phyloP scores from a whole-genome alignment of 2,329 filamentous ascomycete genomes.

The Ophiostoma quercus region DNA sequence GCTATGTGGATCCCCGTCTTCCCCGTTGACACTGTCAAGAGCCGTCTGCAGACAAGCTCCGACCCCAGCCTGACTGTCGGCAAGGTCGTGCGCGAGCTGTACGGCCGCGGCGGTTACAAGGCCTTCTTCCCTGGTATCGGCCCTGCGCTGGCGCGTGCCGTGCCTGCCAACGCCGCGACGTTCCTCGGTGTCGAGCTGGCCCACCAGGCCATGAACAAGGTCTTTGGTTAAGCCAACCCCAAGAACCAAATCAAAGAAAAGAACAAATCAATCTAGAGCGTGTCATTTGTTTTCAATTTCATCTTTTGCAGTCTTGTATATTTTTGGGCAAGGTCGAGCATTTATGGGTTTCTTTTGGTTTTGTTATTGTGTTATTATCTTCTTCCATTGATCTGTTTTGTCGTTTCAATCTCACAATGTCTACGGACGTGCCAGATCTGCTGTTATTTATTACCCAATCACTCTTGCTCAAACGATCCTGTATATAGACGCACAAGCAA shows the following conservation, averaged over 20 bases:
- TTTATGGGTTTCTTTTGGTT: background rate
- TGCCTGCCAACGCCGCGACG: constrained; percentile 93
- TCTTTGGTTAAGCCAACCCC: constrained; percentile 48
- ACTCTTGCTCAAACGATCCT: background rate
- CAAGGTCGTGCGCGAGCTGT: constrained; percentile 76
- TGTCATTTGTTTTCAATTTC: background rate
- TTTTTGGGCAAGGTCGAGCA: constrained; percentile 18
- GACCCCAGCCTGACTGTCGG: constrained; percentile 69
- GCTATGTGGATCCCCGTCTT: constrained; percentile 99
- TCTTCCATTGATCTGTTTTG: background rate
- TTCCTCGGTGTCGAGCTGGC: constrained; percentile 83
- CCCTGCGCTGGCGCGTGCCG: constrained; percentile 83
- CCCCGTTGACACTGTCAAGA: constrained; percentile 96
- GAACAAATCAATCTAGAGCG: background rate
- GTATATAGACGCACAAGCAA: constrained; percentile 9
- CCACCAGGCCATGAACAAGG: constrained; percentile 74
- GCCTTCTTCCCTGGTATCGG: constrained; percentile 98
- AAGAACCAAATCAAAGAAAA: background rate
- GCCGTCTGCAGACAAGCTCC: constrained; percentile 82
- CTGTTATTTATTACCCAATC: background rate
- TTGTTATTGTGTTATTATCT: background rate
- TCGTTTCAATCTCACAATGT: background rate
- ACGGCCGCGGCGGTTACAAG: constrained; percentile 72
- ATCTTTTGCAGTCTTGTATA: background rate
- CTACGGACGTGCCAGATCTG: background rate